Conservation (phyloP, 2,329 filamentous ascomycete genomes). For the Fusarium miscanthi region DNA sequence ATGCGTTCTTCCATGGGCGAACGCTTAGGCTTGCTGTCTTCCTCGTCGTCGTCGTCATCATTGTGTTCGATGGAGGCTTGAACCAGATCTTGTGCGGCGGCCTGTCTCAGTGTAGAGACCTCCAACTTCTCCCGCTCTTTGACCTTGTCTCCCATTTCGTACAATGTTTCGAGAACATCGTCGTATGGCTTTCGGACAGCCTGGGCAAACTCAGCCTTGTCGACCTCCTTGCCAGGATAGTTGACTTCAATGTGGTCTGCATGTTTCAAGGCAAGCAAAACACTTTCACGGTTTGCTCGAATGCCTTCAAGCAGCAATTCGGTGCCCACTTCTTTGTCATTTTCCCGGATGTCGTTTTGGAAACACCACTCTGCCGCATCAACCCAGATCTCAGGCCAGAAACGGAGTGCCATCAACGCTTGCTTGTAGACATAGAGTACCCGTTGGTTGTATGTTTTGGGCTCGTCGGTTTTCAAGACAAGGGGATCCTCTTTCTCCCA, state of each 20-base stretch:
- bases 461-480: slow-evolving; percentile 85
- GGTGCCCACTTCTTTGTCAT: slow-evolving; percentile 71
- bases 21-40: slow-evolving; percentile 53
- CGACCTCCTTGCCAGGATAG: slow-evolving; percentile 79
- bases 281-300: slow-evolving; percentile 91
- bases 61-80: slow-evolving; percentile 56
- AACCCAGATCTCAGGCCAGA: slow-evolving; percentile 96
- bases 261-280: slow-evolving; percentile 87
- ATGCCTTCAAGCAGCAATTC: slow-evolving; percentile 86
- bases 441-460: slow-evolving; percentile 77
- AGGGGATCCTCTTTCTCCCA: slow-evolving; percentile 97
- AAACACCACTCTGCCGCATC: slow-evolving; percentile 95
- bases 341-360: slow-evolving; percentile 74
- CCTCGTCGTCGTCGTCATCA: slow-evolving; percentile 64
- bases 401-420: slow-evolving; percentile 90
- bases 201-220: slow-evolving; percentile 79
- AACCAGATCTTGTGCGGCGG: slow-evolving; percentile 53
- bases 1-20: slow-evolving; percentile 74
- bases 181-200: slow-evolving; percentile 87
- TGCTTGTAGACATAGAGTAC: slow-evolving; percentile 94
- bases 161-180: slow-evolving; percentile 85
- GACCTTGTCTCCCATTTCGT: slow-evolving; percentile 81
- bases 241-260: slow-evolving; percentile 88
- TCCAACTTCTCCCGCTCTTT: slow-evolving; percentile 72
- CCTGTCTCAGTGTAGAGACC: slow-evolving; percentile 67